These are phyloP conservation scores for Kewa caespitosa DNA, from an alignment of 179 eudicot genomes.

Conservation along the genomic window DNA sequence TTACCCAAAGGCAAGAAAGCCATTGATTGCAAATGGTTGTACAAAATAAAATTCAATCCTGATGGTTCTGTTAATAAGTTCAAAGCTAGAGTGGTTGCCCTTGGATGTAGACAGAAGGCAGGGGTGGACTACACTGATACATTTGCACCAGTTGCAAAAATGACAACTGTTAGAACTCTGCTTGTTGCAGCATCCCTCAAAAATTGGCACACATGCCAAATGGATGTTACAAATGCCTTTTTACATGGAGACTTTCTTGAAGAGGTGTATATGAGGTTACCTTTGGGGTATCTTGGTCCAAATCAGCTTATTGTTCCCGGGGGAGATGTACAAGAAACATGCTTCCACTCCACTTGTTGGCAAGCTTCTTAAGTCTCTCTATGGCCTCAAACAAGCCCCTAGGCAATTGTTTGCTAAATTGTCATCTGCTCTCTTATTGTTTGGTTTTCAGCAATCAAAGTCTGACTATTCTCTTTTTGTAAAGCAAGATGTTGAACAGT, in stretches of 20 bases:
- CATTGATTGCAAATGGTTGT: neutral
- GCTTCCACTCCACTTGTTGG: neutral
- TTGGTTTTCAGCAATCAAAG: too few relatives aligned
- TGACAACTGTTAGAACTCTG: neutral
- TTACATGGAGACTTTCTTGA: neutral
- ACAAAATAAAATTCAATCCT: neutral
- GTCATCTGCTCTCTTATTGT: too few relatives aligned
- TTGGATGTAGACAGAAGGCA: neutral
- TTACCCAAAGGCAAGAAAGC: neutral
- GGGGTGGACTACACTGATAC: neutral
- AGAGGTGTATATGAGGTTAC: neutral
- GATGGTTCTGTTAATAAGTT: neutral
- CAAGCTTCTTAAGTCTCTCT: neutral
- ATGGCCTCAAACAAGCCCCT: neutral
- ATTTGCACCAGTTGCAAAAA: neutral
- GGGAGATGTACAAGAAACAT: too few relatives aligned
- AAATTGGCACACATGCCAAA: neutral
- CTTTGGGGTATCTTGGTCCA: neutral
- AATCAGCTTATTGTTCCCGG: too few relatives aligned
- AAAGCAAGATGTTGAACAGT: neutral
- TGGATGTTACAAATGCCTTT: neutral
- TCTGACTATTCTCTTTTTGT: neutral
- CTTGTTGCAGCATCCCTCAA: neutral
- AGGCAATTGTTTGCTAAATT: neutral
- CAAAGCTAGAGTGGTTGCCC: neutral